These are phyloP conservation scores for Elsinoe arachidis DNA, from an alignment of 2,329 filamentous ascomycete species.

Conservation along the genomic window DNA sequence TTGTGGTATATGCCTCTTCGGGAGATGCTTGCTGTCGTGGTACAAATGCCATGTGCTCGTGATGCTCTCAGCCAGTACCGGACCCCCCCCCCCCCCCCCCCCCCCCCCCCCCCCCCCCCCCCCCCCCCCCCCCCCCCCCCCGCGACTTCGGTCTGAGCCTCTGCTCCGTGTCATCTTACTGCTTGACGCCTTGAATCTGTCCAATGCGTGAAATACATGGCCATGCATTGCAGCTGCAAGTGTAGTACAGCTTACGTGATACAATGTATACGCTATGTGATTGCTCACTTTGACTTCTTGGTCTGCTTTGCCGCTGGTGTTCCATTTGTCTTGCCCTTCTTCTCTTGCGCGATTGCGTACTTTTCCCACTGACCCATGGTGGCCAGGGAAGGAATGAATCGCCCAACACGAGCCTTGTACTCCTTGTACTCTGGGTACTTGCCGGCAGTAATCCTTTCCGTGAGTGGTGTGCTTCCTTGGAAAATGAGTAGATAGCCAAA, in stretches of 20 bases:
- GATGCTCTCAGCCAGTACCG: too few relatives aligned
- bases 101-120: too few relatives aligned
- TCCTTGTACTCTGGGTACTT: slow-evolving; percentile 85
- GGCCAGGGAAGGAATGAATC: slow-evolving; percentile 60
- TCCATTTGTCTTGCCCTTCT: slow-evolving; percentile 11
- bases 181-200: too few relatives aligned
- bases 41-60: neutral
- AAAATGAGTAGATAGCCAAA: slow-evolving; percentile 69
- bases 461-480: slow-evolving; percentile 80
- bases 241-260: too few relatives aligned
- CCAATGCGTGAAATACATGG: too few relatives aligned
- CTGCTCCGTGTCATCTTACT: too few relatives aligned
- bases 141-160: too few relatives aligned
- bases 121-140: too few relatives aligned
- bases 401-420: slow-evolving; percentile 76
- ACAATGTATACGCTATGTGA: too few relatives aligned
- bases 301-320: neutral
- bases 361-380: slow-evolving; percentile 26
- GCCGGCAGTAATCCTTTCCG: slow-evolving; percentile 65
- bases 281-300: slow-evolving; percentile 2
- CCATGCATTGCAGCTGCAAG: too few relatives aligned
- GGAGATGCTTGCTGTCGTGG: neutral
- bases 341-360: slow-evolving; percentile 19
- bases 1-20: too few relatives aligned
- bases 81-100: too few relatives aligned